A percentile compares a stretch with the other conserved stretches of the same genome.
Evolutionary conservation across 1,284 basidiomycete genomes (phyloP).

Genomic region (Moesziomyces sp.): DNA sequence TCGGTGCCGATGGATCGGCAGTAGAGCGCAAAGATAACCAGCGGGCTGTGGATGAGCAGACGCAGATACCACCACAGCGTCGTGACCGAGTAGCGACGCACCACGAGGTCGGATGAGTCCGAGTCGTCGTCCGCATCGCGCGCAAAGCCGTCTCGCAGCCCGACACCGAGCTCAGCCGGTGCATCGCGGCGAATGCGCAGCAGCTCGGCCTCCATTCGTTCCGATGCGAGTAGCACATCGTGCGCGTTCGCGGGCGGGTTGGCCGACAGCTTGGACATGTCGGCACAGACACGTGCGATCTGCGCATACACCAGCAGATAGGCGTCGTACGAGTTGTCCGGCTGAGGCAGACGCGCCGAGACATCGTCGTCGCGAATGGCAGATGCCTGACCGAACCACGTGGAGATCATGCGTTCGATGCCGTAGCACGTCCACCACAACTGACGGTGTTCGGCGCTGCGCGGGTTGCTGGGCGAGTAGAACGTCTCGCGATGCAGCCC

Average conservation of each 20-base stretch:
- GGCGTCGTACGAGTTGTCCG: constrained; percentile 43
- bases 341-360: constrained; percentile 30
- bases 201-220: constrained; percentile 44
- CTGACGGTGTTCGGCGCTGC: constrained; percentile 32
- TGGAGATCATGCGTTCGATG: constrained; percentile 44
- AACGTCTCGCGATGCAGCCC: constrained; percentile 48
- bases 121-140: constrained; percentile 43
- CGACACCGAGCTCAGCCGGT: constrained; percentile 30
- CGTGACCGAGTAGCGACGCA: constrained; percentile 39
- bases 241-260: constrained; percentile 44
- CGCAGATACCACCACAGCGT: constrained; percentile 50
- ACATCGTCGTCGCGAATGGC: constrained; percentile 48
- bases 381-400: constrained; percentile 42
- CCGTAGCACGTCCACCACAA: constrained; percentile 53
- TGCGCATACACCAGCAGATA: constrained; percentile 38
- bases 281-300: constrained; percentile 35
- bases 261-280: constrained; percentile 36
- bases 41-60: constrained; percentile 37
- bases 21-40: constrained; percentile 49
- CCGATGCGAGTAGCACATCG: constrained; percentile 35
- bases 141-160: constrained; percentile 22
- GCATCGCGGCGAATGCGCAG: constrained; percentile 40
- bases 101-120: constrained; percentile 40
- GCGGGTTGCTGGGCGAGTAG: constrained; percentile 32
- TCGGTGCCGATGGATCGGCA: constrained; percentile 38